Base-by-base conservation (phyloP, 2,329 filamentous ascomycete species). In the Cercospora berteroae region DNA sequence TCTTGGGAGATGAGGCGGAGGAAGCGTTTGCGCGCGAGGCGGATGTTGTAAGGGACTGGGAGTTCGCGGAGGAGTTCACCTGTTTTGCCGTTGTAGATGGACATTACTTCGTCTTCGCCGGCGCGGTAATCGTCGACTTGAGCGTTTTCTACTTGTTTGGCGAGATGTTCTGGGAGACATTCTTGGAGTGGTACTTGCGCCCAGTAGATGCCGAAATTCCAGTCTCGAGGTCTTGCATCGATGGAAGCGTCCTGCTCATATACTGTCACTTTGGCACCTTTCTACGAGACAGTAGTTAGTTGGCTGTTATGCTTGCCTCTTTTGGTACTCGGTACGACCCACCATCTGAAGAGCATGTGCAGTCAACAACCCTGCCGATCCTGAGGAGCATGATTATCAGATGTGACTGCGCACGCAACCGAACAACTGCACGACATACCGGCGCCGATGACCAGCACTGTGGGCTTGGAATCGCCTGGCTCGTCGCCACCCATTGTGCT, bases 121-220 rank as follows among this genome's bases (percentile, higher is more conserved):
- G 67, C 65, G 36, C 59, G 42, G 57, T 71, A 65, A 23, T 67
- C 67, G 31, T 71, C 67, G 23, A 71, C 69, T 31, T 69, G 67
- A 10, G 69, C 65, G 44, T 67, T 63, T n/a, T 69, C 65, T 33
- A 71, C 69, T 27, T 69, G 16, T 5, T 62, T 62, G 8, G 64
- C 62, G 2, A 71, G 56, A 59, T 71, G 65, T 12, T 65, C 63
- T 33, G 69, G 69, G 3, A 71, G 52, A 48, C 69, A 71, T 62
- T 71, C 64, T 62, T 63, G 61, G 36, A 71, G 57, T 10, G 69
- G 69, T 3, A 67, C 67, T 23, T 71, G 69, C 6, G 69, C 69
- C 69, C 69, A 69, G 55, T 71, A 71, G 5, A 71, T 71, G 2
- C 67, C 69, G 27, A 70, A 69, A 29, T 70, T 70, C 67, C 67